Evolutionary conservation across 768 basidiomycete genomes (phyloP).

Genomic region (Suillus hirtellus): DNA sequence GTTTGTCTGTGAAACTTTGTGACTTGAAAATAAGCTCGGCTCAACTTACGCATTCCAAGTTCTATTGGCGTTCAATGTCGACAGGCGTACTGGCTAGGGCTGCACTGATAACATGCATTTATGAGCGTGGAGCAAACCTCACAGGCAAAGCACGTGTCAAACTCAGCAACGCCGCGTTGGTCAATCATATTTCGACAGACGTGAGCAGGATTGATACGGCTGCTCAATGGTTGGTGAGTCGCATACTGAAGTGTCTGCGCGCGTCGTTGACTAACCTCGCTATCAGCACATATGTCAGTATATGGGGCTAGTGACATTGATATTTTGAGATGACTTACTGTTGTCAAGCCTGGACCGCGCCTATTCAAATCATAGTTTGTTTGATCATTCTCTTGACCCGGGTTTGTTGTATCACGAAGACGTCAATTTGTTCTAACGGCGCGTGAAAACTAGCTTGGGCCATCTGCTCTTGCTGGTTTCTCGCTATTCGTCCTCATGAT

Average conservation of each 20-base stretch:
- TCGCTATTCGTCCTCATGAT: slow-evolving; percentile 61
- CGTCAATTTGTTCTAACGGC: not conserved
- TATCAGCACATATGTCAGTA: slow-evolving; percentile 42
- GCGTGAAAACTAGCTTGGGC: slow-evolving; percentile 51
- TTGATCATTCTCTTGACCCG: slow-evolving; percentile 57
- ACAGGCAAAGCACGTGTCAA: slow-evolving; percentile 66
- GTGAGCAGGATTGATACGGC: slow-evolving; percentile 60
- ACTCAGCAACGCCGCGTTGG: slow-evolving; percentile 60
- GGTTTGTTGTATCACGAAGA: slow-evolving; percentile 33
- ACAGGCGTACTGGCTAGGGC: slow-evolving; percentile 66
- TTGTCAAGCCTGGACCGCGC: slow-evolving; percentile 60
- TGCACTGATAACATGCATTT: slow-evolving; percentile 68
- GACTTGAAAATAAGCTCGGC: not conserved
- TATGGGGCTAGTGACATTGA: not conserved
- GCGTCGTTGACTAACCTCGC: not conserved
- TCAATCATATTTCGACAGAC: slow-evolving; percentile 68
- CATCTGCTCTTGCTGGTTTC: slow-evolving; percentile 71
- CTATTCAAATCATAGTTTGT: slow-evolving; percentile 64
- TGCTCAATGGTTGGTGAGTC: slow-evolving; percentile 73
- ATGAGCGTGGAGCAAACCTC: slow-evolving; percentile 65
- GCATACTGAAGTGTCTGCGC: not conserved
- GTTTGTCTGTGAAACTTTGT: slow-evolving; percentile 26
- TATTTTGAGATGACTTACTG: slow-evolving; percentile 4
- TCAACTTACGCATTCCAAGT: slow-evolving; percentile 37
- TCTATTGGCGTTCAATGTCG: slow-evolving; percentile 71